phyloP scores from a whole-genome alignment of 2,329 filamentous ascomycete genomes.

The Didymella lethalis region DNA sequence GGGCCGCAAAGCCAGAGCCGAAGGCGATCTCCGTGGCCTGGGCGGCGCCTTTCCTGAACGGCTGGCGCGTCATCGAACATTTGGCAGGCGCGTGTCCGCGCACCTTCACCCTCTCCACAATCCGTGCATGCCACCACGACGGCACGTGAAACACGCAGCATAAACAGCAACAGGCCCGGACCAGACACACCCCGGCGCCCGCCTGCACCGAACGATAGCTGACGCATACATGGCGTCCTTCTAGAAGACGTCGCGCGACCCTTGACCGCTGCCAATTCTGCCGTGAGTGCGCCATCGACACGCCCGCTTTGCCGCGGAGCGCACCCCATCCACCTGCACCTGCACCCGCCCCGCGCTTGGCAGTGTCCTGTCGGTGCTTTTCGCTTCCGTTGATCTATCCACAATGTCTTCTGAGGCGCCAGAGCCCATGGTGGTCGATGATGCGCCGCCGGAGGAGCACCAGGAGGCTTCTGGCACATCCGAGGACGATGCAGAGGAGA shows the following conservation, averaged over 20 bases:
- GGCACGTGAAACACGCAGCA: slow-evolving; percentile 37
- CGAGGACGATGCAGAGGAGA: slow-evolving; percentile 29
- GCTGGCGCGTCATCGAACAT: slow-evolving; percentile 27
- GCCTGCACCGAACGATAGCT: slow-evolving; percentile 27
- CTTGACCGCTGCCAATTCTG: slow-evolving; percentile 29
- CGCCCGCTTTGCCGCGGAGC: slow-evolving; percentile 33
- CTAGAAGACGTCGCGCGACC: slow-evolving; percentile 37
- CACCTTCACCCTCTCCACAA: slow-evolving; percentile 9
- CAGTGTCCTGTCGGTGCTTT: neutral
- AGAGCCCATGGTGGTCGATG: slow-evolving; percentile 23
- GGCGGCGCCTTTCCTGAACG: slow-evolving; percentile 12
- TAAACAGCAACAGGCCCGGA: slow-evolving; percentile 6
- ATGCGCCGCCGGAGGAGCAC: slow-evolving; percentile 25
- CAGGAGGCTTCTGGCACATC: slow-evolving; percentile 28
- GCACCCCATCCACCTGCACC: neutral
- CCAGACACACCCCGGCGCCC: slow-evolving; percentile 14
- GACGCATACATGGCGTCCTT: slow-evolving; percentile 33
- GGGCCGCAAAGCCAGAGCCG: slow-evolving; percentile 4
- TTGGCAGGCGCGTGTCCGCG: slow-evolving; percentile 5
- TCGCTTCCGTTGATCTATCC: slow-evolving; percentile 1
- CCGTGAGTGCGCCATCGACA: slow-evolving; percentile 20
- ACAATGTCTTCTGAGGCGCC: slow-evolving; percentile 26
- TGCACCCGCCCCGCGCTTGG: neutral
- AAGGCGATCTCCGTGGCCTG: slow-evolving; percentile 11
- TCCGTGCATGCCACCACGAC: slow-evolving; percentile 3